phyloP scores from a whole-genome alignment of 805 yeast species.

The Spathaspora sp. region DNA sequence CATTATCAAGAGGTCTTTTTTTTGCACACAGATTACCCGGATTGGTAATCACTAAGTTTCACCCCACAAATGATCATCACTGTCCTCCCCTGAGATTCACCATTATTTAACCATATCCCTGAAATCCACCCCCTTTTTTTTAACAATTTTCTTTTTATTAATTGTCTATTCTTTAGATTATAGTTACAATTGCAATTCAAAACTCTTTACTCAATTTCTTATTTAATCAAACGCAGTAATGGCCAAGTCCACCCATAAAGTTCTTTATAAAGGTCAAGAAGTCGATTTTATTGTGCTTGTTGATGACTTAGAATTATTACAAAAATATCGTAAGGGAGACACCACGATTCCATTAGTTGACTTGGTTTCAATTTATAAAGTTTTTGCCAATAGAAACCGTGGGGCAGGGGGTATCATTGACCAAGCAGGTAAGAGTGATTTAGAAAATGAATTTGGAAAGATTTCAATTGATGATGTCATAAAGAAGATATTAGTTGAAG shows the following conservation, averaged over 20 bases:
- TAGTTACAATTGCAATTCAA: neutral
- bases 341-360: conserved; percentile 55
- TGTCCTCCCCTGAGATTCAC: neutral
- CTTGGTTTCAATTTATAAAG: conserved; percentile 60
- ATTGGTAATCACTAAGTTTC: neutral
- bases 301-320: conserved; percentile 47
- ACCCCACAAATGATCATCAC: neutral
- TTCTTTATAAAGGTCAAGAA: conserved; percentile 62
- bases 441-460: conserved; percentile 68
- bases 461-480: conserved; percentile 54
- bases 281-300: conserved; percentile 66
- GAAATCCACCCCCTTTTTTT: neutral
- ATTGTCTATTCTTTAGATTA: neutral
- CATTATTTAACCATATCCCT: neutral
- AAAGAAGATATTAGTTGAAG: conserved; percentile 55
- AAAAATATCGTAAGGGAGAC: conserved; percentile 49
- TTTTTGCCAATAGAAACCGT: conserved; percentile 59
- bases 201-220: neutral
- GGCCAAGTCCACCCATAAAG: conserved; percentile 30
- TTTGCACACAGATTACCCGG: neutral
- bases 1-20: no score
- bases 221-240: neutral
- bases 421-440: conserved; percentile 63
- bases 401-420: conserved; percentile 73
- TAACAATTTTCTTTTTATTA: neutral